phyloP scores from a whole-genome alignment of 2,329 filamentous ascomycete species.

The Fusarium sp. region DNA sequence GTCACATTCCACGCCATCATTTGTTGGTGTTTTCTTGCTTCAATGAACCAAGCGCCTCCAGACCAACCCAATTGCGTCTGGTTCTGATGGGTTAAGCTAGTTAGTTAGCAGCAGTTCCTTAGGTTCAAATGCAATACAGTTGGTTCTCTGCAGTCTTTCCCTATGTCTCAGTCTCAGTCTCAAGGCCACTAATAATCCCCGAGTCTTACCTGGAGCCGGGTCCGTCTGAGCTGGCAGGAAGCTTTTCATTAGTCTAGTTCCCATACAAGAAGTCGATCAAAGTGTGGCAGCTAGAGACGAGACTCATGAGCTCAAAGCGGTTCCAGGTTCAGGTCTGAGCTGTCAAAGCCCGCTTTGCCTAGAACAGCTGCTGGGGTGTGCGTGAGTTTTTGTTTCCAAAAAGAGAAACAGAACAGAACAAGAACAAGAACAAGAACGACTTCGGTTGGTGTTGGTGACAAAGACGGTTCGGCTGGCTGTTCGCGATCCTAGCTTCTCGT shows the following conservation, averaged over 20 bases:
- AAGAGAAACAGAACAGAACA: constrained; percentile 12
- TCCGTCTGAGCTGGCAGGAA: constrained; percentile 29
- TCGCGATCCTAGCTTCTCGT: constrained; percentile 38
- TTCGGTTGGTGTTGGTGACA: constrained; percentile 35
- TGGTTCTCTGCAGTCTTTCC: background rate
- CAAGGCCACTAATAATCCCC: constrained; percentile 35
- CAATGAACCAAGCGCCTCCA: constrained; percentile 24
- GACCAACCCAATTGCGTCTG: constrained; percentile 44
- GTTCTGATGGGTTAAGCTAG: constrained; percentile 2
- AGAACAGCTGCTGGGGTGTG: constrained; percentile 37
- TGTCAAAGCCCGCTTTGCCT: constrained; percentile 41
- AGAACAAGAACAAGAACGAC: constrained; percentile 33
- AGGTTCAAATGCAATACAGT: constrained; percentile 5
- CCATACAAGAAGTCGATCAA: background rate
- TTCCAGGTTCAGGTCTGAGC: constrained; percentile 22
- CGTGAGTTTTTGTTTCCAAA: constrained; percentile 23
- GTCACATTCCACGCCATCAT: constrained; percentile 45
- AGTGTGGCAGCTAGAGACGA: background rate
- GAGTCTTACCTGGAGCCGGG: constrained; percentile 27
- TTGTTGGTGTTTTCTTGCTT: constrained; percentile 35
- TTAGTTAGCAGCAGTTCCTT: background rate
- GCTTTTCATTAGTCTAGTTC: background rate
- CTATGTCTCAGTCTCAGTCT: background rate
- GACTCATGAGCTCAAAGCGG: constrained; percentile 7
- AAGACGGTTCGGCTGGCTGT: constrained; percentile 40